Percentiles rank a stretch among this genome's conserved stretches.
Evolutionary conservation across 2,329 filamentous ascomycete genomes (phyloP).

Genomic region (Calycina marina): DNA sequence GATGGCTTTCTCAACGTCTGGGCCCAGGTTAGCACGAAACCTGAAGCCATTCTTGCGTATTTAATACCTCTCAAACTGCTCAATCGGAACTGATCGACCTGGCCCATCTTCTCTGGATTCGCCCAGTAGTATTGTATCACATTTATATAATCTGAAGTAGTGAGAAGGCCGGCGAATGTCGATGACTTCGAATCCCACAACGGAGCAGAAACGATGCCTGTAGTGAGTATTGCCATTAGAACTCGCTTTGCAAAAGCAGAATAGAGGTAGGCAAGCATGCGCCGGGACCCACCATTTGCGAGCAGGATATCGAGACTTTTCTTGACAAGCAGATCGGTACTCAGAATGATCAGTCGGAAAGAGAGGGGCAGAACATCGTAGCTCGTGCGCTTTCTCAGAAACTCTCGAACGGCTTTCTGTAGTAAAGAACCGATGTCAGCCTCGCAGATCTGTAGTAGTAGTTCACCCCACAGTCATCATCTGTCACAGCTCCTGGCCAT

Average conservation of each 20-base stretch:
- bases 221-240: background rate
- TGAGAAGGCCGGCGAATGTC: conserved; percentile 85
- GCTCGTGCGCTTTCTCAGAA: conserved; percentile 88
- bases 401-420: conserved; percentile 83
- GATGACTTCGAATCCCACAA: conserved; percentile 92
- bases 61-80: conserved; percentile 73
- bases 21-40: conserved; percentile 9
- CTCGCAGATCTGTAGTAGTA: conserved; percentile 5
- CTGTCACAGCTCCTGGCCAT: background rate
- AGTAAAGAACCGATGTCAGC: conserved; percentile 17
- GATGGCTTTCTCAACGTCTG: conserved; percentile 91
- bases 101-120: conserved; percentile 75
- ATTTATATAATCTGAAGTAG: conserved; percentile 95
- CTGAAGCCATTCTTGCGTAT: background rate
- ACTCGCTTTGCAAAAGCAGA: conserved; percentile 6
- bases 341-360: conserved; percentile 89
- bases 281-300: conserved; percentile 60
- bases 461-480: conserved; percentile 2
- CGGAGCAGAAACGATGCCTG: conserved; percentile 93
- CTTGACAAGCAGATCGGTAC: conserved; percentile 88
- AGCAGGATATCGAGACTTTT: conserved; percentile 92
- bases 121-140: conserved; percentile 99
- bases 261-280: background rate
- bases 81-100: conserved; percentile 86
- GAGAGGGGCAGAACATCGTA: conserved; percentile 96